Conservation (phyloP, 257 asterid species). For the Solanum rostratum region DNA sequence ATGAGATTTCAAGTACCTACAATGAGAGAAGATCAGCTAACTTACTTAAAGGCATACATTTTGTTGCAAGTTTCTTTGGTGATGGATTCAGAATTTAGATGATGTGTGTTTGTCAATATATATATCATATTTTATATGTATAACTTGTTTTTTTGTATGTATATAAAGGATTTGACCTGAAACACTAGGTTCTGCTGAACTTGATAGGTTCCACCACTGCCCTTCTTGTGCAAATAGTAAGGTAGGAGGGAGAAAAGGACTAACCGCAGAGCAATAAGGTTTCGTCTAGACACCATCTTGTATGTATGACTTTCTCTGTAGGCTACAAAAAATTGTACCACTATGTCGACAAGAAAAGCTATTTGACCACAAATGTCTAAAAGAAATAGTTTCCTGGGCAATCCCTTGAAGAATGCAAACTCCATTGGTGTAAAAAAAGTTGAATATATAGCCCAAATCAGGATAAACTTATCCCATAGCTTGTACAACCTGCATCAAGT, state of each 20-base stretch:
- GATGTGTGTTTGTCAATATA: background rate
- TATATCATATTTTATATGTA: background rate
- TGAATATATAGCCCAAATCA: slow-evolving; percentile 34
- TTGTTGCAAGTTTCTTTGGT: background rate
- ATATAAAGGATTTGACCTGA: background rate
- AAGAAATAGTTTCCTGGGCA: slow-evolving; percentile 23
- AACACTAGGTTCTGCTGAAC: background rate
- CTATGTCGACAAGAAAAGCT: slow-evolving; percentile 27
- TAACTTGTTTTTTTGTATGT: background rate
- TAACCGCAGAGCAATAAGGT: slow-evolving; percentile 29
- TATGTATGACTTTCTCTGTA: slow-evolving; percentile 34
- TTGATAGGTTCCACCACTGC: background rate
- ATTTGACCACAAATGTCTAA: slow-evolving; percentile 29
- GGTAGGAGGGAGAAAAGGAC: background rate
- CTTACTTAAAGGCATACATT: background rate
- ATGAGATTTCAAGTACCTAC: slow-evolving; percentile 30
- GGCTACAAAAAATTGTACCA: slow-evolving; percentile 28
- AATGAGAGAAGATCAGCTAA: background rate
- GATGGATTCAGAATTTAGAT: background rate
- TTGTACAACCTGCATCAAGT: slow-evolving; percentile 27
- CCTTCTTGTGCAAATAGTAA: background rate
- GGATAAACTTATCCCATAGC: slow-evolving; percentile 32
- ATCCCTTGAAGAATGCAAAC: slow-evolving; percentile 35
- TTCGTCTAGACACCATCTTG: slow-evolving; percentile 19
- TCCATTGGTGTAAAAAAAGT: slow-evolving; percentile 32